phyloP scores from a whole-genome alignment of 495 filamentous ascomycete species.

The Jackrogersella multiformis region DNA sequence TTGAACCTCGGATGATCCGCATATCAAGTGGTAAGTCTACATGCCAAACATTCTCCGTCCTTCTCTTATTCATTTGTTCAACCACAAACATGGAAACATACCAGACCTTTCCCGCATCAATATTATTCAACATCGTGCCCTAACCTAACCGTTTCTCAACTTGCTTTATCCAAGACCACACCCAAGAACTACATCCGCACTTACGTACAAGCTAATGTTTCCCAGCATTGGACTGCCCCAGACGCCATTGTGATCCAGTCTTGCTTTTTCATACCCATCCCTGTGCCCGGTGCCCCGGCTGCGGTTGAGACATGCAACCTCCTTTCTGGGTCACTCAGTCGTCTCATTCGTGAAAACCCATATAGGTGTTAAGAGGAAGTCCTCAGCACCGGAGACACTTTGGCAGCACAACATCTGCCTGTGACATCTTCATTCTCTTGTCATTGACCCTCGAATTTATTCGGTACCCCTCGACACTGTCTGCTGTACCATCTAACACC shows the following conservation, averaged over 20 bases:
- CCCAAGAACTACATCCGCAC: constrained; percentile 8
- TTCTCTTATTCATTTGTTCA: background rate
- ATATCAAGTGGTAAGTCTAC: constrained; percentile 11
- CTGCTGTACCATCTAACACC: constrained; percentile 38
- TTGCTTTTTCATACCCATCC: constrained; percentile 22
- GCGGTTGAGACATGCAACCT: constrained; percentile 37
- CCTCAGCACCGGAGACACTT: constrained; percentile 9
- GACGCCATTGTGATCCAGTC: constrained; percentile 35
- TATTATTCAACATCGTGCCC: constrained; percentile 7
- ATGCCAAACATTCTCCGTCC: constrained; percentile 9
- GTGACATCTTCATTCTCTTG: constrained; percentile 24
- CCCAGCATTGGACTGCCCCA: constrained; percentile 31
- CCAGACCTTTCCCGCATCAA: background rate
- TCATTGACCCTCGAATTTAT: constrained; percentile 26
- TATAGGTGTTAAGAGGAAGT: constrained; percentile 28
- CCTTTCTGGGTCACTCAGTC: constrained; percentile 11
- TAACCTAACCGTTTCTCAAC: background rate
- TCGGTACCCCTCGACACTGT: constrained; percentile 17
- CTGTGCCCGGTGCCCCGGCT: constrained; percentile 24
- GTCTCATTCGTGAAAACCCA: constrained; percentile 11
- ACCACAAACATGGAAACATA: constrained; percentile 6
- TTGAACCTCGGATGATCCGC: background rate
- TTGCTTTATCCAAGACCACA: constrained; percentile 22
- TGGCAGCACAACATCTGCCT: constrained; percentile 25
- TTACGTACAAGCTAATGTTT: constrained; percentile 25